Conservation (phyloP, 2,329 filamentous ascomycete genomes). For the Fusarium siculi region DNA sequence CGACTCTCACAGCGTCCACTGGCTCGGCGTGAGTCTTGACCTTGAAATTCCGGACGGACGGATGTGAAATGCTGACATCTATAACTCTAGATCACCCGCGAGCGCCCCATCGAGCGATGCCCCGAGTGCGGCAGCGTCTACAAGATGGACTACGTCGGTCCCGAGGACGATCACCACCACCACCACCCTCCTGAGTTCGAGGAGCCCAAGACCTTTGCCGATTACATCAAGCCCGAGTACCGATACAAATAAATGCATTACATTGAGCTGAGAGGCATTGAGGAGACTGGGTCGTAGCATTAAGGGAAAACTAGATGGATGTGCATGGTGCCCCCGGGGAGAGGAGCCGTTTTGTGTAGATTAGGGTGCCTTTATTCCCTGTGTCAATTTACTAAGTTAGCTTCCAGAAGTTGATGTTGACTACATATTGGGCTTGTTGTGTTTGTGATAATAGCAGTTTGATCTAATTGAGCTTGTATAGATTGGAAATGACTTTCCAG, state of each 20-base stretch:
- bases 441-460: background rate
- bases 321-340: slow-evolving; percentile 36
- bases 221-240: slow-evolving; percentile 96
- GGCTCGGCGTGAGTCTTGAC: slow-evolving; percentile 80
- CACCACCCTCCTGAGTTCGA: slow-evolving; percentile 71
- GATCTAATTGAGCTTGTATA: slow-evolving; percentile 2
- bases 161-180: slow-evolving; percentile 77
- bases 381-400: slow-evolving; percentile 51
- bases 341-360: slow-evolving; percentile 53
- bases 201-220: slow-evolving; percentile 96
- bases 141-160: slow-evolving; percentile 97
- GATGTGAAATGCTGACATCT: slow-evolving; percentile 31
- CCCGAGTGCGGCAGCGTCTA: slow-evolving; percentile 95
- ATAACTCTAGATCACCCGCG: slow-evolving; percentile 75
- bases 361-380: slow-evolving; percentile 51
- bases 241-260: slow-evolving; percentile 68
- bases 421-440: slow-evolving; percentile 11
- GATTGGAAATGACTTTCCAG: background rate
- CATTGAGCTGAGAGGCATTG: slow-evolving; percentile 32
- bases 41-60: slow-evolving; percentile 19
- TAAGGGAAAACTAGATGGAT: slow-evolving; percentile 40
- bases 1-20: slow-evolving; percentile 90
- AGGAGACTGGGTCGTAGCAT: slow-evolving; percentile 36
- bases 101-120: slow-evolving; percentile 94
- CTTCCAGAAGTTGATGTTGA: slow-evolving; percentile 45